Evolutionary conservation across 805 yeast species (phyloP), one percentile per base, ranked within the genome.

Genomic region (Yarrowia osloensis): DNA sequence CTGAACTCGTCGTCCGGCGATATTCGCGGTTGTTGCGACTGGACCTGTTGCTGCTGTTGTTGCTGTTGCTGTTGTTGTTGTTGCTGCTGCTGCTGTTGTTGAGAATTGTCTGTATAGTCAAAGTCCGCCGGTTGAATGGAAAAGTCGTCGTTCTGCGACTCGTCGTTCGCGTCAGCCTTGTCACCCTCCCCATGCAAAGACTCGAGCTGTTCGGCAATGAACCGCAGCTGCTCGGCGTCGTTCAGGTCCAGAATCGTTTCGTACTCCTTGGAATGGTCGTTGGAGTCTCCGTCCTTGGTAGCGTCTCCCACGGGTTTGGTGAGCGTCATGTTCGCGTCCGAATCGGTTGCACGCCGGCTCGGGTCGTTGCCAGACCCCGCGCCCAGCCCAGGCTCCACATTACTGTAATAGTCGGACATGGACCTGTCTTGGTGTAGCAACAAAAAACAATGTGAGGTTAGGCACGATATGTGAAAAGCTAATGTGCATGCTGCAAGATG

Each of bases 191-290:
- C 68, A 24, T 68, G 57, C 37, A 68, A 67, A 12, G 57, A 59
- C 63, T 70, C 72, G 13, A 74, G 68, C 26, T 73, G 75, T 49
- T 73, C 69, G 5, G 75, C 74, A 13, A 73, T 68, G 49, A 73
- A 73, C 61, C 71, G 69, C 29, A 73, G 68, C 69, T 73, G 75
- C 46, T 73, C 75, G 12, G 70, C 71, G 35, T 73, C 76, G 67
- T 72, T 70, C 44, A 73, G 65, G 54, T 70, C 70, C 40, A 69
- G 49, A 22, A 69, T 47, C 54, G 66, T 44, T 44, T 61, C 66
- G 44, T 61, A 61, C 52, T 61, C 66, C 28, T 57, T 57, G 49
- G 4, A 13, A 19, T 40, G 49, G 63, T 57, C 63, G 47, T 4
- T 33, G 19, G 29, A 15, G 17, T 26, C 49, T 5, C 5, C 12